A percentile compares a stretch with the other conserved stretches of the same genome.
Evolutionary conservation across 2,329 filamentous ascomycete genomes (phyloP).

Genomic region (Phialophora macrospora): DNA sequence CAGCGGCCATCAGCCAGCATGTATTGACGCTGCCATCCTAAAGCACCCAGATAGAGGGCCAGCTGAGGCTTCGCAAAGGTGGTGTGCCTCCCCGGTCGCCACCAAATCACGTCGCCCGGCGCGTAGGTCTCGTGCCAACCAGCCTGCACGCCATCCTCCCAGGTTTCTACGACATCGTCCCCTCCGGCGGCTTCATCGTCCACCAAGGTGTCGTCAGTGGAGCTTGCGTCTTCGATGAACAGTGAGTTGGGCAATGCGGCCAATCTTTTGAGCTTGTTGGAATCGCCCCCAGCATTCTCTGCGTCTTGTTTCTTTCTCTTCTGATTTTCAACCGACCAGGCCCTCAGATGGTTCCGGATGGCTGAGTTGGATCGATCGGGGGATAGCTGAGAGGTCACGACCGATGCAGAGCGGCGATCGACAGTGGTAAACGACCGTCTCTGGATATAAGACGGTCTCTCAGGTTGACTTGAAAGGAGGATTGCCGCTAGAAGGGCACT

Average conservation of each 20-base stretch:
- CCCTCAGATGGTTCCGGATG: slow-evolving; percentile 32
- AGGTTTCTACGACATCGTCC: slow-evolving; percentile 3
- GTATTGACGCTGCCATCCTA: slow-evolving; percentile 32
- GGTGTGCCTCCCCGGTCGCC: slow-evolving; percentile 12
- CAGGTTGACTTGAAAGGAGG: background rate
- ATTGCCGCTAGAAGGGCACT: slow-evolving; percentile 10
- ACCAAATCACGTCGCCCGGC: slow-evolving; percentile 29
- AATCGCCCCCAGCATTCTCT: slow-evolving; percentile 14
- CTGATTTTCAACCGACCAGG: slow-evolving; percentile 31
- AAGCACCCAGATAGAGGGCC: slow-evolving; percentile 31
- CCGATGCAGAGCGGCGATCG: background rate
- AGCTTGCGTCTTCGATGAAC: slow-evolving; percentile 31
- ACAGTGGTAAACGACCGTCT: slow-evolving; percentile 4
- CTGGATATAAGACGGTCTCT: background rate
- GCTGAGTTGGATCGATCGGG: slow-evolving; percentile 10
- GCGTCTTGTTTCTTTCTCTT: slow-evolving; percentile 24
- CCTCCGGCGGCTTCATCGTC: slow-evolving; percentile 19
- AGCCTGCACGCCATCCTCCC: slow-evolving; percentile 13
- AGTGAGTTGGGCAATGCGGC: slow-evolving; percentile 35
- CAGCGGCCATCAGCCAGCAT: slow-evolving; percentile 35
- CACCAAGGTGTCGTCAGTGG: slow-evolving; percentile 16
- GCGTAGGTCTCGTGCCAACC: background rate
- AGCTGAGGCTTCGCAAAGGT: slow-evolving; percentile 22
- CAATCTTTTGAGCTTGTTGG: slow-evolving; percentile 16
- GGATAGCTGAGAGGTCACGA: background rate